Evolutionary conservation across 2,329 filamentous ascomycete genomes (phyloP), one percentile per base, ranked within the genome.

Genomic region (Plenodomus lindquistii): DNA sequence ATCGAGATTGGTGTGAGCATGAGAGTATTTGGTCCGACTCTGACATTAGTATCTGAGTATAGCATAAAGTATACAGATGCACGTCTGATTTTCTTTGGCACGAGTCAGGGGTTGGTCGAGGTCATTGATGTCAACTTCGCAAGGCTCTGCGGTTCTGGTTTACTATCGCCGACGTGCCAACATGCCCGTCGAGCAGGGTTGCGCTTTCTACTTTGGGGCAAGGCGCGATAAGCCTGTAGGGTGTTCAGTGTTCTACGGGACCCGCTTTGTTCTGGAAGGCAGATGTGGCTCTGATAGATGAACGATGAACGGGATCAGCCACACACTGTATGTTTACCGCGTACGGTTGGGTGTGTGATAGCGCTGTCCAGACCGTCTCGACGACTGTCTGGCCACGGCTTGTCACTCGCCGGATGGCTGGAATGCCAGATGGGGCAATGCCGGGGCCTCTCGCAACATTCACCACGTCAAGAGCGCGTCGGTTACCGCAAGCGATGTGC

Each of bases 211-310:
- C 43, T 55, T 61, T 54, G 40, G 56, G 55, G 27, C 27, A 31
- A 31, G 27, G 27, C 27, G 27, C 27, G 27, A 31, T 31, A 15
- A 31, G 27, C 27, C 6, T 31, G 27, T 31, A 31, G 11, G 27
- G 11, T 31, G 10, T 31, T 31, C 27, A 31, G 15, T 31, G 27
- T 31, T 31, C 27, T 19, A 42, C 46, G 59, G 55, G 55, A 42
- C 57, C 52, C 47, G 58, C 61, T 62, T 64, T 66, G 58, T 66
- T 66, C 60, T 65, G 59, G 62, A 62, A 63, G 60, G 55, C 42
- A 49, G 40, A 51, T 50, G 52, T 50, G 55, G 49, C 52, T 49
- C 41, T 17, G n/a, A 17, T 31, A 6, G n/a, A 39, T 31, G 27
- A 11, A 15, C 27, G 16, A 24, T 20, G 37, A 38, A 40, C 36